A percentile compares a stretch with the other conserved stretches of the same genome.
phyloP scores from a whole-genome alignment of 139 green algal species.

The Coelastrella sp. region DNA sequence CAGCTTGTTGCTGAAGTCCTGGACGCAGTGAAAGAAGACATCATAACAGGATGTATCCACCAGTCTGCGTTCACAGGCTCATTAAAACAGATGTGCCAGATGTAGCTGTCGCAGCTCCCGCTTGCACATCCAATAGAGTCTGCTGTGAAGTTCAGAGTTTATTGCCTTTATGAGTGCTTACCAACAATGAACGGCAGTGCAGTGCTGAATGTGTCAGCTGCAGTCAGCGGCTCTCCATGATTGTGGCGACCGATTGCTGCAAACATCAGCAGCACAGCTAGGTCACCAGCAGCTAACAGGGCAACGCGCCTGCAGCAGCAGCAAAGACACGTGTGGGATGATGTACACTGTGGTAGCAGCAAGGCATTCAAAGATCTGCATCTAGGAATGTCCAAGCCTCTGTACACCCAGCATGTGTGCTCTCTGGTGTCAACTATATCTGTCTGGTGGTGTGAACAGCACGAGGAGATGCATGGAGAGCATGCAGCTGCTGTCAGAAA shows the following conservation, averaged over 20 bases:
- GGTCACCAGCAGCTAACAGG: conserved; percentile 75
- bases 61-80: too few species aligned
- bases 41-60: too few species aligned
- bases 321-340: neutral
- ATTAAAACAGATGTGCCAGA: too few species aligned
- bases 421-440: too few species aligned
- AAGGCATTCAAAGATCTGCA: neutral
- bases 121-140: too few species aligned
- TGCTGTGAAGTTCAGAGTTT: too few species aligned
- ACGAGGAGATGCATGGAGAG: neutral
- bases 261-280: conserved; percentile 77
- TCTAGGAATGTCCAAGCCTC: neutral
- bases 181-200: conserved; percentile 81
- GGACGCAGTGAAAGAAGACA: too few species aligned
- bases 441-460: too few species aligned
- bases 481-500: neutral
- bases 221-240: conserved; percentile 65
- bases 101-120: too few species aligned
- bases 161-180: conserved; percentile 28
- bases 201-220: conserved; percentile 61
- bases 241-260: conserved; percentile 74
- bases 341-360: neutral
- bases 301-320: conserved; percentile 55
- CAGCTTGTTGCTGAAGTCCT: too few species aligned
- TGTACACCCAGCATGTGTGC: too few species aligned